Evolutionary conservation across 2,329 filamentous ascomycete genomes (phyloP), one percentile per base, ranked within the genome.

Genomic region (Berkeleyomyces basicola): DNA sequence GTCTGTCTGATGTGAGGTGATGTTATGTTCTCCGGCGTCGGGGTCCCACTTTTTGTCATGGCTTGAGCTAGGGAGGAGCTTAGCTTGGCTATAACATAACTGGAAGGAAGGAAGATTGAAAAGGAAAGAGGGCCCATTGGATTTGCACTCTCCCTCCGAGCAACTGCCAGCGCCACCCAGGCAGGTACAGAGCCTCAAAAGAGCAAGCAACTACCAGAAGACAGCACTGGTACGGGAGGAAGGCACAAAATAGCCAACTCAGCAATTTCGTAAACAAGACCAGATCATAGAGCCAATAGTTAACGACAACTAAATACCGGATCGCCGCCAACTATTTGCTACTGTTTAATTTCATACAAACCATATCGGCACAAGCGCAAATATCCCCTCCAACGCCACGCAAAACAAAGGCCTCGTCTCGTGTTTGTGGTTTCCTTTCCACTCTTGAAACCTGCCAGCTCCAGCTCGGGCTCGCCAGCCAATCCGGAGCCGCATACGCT

Each of bases 401-500:
- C 10, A 62, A 44, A 58, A 49, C 61, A 51, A 62, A 62, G 37
- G 46, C 49, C 36, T 43, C 51, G 43, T 40, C 23, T 23, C 23
- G 23, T 23, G 23, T 23, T 23, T 23, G 23, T 23, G 23, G 23
- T 23, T 59, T 11, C 40, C 40, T 42, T 11, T 36, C 7, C 16
- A 47, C 59, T 39, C 36, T 43, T 40, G 44, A 61, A 61, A 44
- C 47, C 47, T 39, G 39, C n/a, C 37, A 33, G 23, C 23, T 23
- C 23, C 23, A 23, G 23, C 39, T 57, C 16, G 60, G 43, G 10
- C 46, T 58, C 33, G 58, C 58, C 47, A n/a, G 44, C 62, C 62
- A 64, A 46, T 61, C 47, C 37, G 58, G 43, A 23, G 51, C 49
- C 62, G 61, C 58, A 33, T 23, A 47, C 11, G 53, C 58, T n/a